Evolutionary conservation across 257 asterid genomes (phyloP).

Genomic region (Scutellaria barbata): DNA sequence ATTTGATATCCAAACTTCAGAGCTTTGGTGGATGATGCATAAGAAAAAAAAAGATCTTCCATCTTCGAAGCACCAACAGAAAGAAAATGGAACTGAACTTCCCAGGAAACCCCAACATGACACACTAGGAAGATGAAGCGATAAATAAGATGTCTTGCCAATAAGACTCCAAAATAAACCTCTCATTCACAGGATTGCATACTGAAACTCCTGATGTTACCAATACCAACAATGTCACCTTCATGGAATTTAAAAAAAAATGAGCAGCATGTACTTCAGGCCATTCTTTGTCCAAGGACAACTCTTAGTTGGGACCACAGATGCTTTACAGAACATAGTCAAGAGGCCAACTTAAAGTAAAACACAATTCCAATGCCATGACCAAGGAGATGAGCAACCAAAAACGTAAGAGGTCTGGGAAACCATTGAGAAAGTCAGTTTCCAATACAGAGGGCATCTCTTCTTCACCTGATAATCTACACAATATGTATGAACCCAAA

Average conservation of each 20-base stretch:
- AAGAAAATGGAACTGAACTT: conserved; percentile 42
- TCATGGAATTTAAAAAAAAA: conserved; percentile 32
- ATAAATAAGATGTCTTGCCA: conserved; percentile 38
- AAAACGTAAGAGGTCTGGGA: conserved; percentile 31
- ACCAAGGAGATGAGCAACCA: conserved; percentile 32
- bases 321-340: conserved; percentile 32
- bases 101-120: conserved; percentile 43
- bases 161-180: conserved; percentile 37
- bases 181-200: conserved; percentile 36
- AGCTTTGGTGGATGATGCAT: conserved; percentile 54
- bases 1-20: conserved; percentile 50
- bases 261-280: conserved; percentile 33
- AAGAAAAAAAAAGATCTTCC: conserved; percentile 48
- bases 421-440: conserved; percentile 24
- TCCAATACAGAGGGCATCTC: conserved; percentile 32
- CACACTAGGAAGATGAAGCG: conserved; percentile 40
- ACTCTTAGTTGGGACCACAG: conserved; percentile 38
- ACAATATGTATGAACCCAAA: conserved; percentile 26
- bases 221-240: conserved; percentile 35
- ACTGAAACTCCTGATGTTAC: conserved; percentile 36
- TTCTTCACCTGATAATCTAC: conserved; percentile 34
- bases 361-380: conserved; percentile 37
- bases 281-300: conserved; percentile 37
- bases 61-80: conserved; percentile 51
- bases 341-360: conserved; percentile 35